phyloP scores from a whole-genome alignment of 73 alveolate species.

The Symbiodinium pilosum region DNA sequence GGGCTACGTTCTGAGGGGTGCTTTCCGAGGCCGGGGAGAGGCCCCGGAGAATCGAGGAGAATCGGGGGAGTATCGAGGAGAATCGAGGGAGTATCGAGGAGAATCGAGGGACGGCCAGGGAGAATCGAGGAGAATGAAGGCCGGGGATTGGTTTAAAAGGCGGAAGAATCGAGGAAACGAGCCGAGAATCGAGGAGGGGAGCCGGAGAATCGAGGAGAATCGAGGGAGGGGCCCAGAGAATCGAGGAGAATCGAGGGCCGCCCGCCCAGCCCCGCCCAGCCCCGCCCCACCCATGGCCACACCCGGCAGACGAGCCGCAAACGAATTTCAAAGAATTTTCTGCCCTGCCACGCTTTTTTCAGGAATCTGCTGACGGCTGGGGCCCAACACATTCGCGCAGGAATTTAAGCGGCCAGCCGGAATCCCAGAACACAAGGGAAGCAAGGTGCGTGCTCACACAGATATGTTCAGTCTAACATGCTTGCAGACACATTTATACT shows the following conservation, averaged over 20 bases:
- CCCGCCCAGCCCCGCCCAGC: background rate
- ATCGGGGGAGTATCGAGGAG: too few species aligned
- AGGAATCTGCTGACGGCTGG: background rate
- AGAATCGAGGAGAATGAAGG: background rate
- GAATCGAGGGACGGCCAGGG: background rate
- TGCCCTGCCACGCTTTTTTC: background rate
- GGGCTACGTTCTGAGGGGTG: too few species aligned
- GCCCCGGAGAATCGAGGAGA: background rate
- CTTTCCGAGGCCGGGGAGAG: background rate
- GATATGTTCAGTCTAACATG: too few species aligned
- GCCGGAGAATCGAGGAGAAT: constrained; percentile 1
- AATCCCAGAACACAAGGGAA: background rate
- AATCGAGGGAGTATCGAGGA: background rate
- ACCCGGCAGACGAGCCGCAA: background rate
- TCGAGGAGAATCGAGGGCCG: background rate
- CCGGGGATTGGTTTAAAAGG: background rate
- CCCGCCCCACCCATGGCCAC: background rate
- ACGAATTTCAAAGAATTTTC: background rate
- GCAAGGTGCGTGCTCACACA: too few species aligned
- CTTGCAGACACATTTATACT: too few species aligned
- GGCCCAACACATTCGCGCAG: too few species aligned
- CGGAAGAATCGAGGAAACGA: background rate
- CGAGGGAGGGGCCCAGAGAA: background rate
- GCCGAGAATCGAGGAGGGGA: background rate
- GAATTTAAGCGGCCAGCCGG: background rate